Evolutionary conservation across 352 stramenopile genomes (phyloP).

Genomic region (Globisporangium ultimum): DNA sequence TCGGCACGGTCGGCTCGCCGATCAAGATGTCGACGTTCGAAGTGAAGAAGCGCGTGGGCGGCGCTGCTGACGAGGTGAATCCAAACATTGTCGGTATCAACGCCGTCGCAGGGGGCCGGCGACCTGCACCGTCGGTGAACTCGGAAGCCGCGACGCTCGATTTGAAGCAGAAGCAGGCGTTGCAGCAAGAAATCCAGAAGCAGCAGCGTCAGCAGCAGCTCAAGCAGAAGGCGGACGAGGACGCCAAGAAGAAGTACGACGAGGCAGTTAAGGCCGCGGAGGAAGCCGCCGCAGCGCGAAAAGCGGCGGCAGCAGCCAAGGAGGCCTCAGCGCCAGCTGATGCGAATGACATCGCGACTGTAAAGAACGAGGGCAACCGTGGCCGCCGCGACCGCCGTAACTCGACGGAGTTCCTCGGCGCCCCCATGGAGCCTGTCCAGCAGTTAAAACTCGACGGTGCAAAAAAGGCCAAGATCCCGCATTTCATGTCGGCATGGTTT

Average conservation of each 20-base stretch:
- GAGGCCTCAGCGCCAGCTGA: conserved; percentile 6
- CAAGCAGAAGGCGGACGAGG: conserved; percentile 9
- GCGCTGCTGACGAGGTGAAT: conserved; percentile 13
- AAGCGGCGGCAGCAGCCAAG: conserved; percentile 9
- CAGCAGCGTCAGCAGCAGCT: conserved; percentile 32
- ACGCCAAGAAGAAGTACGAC: conserved; percentile 17
- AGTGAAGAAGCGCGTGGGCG: conserved; percentile 17
- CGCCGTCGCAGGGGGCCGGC: conserved; percentile 11
- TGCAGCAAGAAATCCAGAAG: conserved; percentile 43
- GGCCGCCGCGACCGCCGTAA: conserved; percentile 30
- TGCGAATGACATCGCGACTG: conserved; percentile 39
- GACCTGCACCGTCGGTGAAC: conserved; percentile 27
- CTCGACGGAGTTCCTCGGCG: conserved; percentile 49
- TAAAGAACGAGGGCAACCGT: conserved; percentile 35
- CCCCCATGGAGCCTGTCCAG: conserved; percentile 47
- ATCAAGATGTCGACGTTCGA: conserved; percentile 60
- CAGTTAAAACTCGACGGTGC: conserved; percentile 63
- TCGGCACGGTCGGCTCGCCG: conserved; percentile 64
- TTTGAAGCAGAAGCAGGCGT: conserved; percentile 48
- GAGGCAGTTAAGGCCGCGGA: conserved; percentile 23
- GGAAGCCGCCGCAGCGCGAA: conserved; percentile 16
- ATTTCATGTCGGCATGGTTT: conserved; percentile 71
- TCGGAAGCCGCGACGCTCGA: conserved; percentile 53
- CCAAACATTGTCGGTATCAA: conserved; percentile 14
- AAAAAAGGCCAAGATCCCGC: conserved; percentile 71